Evolutionary conservation across 805 yeast species (phyloP), one percentile per base, ranked within the genome.

Genomic region (Maudiozyma serrabonitensis): DNA sequence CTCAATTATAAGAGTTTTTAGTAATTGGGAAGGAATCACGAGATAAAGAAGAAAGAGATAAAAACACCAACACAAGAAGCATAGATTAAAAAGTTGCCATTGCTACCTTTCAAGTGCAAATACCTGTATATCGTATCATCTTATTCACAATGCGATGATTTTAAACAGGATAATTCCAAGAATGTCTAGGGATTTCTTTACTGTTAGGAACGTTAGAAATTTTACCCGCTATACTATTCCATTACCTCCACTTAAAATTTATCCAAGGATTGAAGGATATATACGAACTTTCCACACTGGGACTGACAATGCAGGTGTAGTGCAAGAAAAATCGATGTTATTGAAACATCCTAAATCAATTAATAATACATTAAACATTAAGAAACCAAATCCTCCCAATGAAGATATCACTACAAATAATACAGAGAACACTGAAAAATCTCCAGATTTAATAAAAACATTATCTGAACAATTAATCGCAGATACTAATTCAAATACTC

Each of bases 391-490:
- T 11, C 6, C 31, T 21, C n/a, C 23, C 4, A 18, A 3, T 12
- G 11, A 41, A 11, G 32, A 46, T 16, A 41, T 34, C 9, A 25
- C 16, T 3, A 11, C 12, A 16, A 12, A 19, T 28, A 28, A 15
- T n/a, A 21, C 2, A 3, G 21, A 28, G 2, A 16, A 40, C 2
- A 21, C 37, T 15, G 46, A 44, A 2, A 18, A 39, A 23, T 6
- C 26, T 18, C 26, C 49, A 18, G 62, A 55, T 39, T 49, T 62
- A 15, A 54, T 64, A 21, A 56, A 56, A 40, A 60, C 59, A 16
- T 50, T 64, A 34, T 64, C 67, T 0, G 67, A 63, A 46, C 58
- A 60, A 49, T 47, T 65, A 18, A 59, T 60, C 6, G 53, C 62
- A 4, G 62, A 59, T 37, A 65, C 66, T 1, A 59, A 60, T 18